phyloP scores from a whole-genome alignment of 2,329 filamentous ascomycete species.

The Mycocentrospora acerina region DNA sequence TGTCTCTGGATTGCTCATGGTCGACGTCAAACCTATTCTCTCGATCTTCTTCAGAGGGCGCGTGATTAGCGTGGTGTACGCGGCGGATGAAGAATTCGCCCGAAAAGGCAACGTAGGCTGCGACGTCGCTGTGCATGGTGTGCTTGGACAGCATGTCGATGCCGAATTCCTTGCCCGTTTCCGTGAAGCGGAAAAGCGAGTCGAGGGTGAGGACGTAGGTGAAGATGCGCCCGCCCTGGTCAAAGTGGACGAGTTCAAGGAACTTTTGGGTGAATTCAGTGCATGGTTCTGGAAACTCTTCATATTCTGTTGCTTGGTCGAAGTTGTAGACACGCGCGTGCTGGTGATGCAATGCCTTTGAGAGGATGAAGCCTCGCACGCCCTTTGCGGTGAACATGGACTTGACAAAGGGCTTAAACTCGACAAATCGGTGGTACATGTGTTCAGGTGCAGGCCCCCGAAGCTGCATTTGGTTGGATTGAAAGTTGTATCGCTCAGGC shows the following conservation, averaged over 20 bases:
- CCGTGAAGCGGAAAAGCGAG: conserved; percentile 83
- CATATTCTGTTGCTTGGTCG: conserved; percentile 72
- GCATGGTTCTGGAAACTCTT: conserved; percentile 65
- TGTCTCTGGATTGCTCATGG: conserved; percentile 46
- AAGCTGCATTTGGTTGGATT: conserved; percentile 88
- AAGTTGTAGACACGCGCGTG: conserved; percentile 89
- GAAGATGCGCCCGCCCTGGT: conserved; percentile 81
- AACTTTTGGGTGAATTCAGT: conserved; percentile 75
- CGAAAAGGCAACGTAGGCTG: conserved; percentile 85
- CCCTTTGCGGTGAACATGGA: conserved; percentile 82
- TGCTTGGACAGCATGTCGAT: conserved; percentile 93
- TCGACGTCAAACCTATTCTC: conserved; percentile 48
- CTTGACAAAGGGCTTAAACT: conserved; percentile 87
- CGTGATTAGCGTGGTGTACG: conserved; percentile 53
- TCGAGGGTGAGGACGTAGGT: conserved; percentile 92
- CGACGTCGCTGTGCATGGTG: conserved; percentile 94
- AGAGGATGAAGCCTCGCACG: conserved; percentile 75
- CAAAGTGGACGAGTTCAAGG: conserved; percentile 81
- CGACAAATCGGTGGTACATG: conserved; percentile 89
- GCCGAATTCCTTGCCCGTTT: conserved; percentile 93
- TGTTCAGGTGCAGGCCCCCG: conserved; percentile 76
- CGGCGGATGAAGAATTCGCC: conserved; percentile 90
- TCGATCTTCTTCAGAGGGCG: conserved; percentile 35
- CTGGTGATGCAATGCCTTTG: conserved; percentile 86
- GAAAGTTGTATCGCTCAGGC: conserved; percentile 81